Base-by-base conservation (phyloP, 2,329 filamentous ascomycete species). In the Cordyceps farinosa region DNA sequence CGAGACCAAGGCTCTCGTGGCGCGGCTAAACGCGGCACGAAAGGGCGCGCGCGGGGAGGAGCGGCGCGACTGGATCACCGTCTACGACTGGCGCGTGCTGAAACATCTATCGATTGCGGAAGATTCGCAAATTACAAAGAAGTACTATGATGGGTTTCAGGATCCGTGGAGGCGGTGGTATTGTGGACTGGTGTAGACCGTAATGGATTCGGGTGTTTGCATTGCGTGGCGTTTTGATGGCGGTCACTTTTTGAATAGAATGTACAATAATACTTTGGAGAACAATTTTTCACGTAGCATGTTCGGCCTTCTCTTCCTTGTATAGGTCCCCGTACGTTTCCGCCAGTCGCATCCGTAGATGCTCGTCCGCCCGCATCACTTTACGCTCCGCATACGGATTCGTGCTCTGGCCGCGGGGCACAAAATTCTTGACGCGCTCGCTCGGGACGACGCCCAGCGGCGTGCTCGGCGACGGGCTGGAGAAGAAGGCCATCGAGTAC, bases 401-500 rank as follows among this genome's bases (percentile, higher is more conserved):
- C 44, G 69, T 70, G 48, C 75, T 73, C 0, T 69, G 64, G 10
- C 70, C 71, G 0, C 70, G 69, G 47, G 73, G 76, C 40, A 73
- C 72, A 60, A 78, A 79, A 60, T 70, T 74, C 67, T 70, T 75
- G 3, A 89, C 85, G 53, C 81, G 75, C 65, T 83, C 78, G 70
- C 87, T 89, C 9, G 87, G 87, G 52, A 90, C 85, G 1, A 84
- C 75, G 54, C 80, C 80, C 56, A 90, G 74, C 48, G 79, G 73
- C 9, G 80, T 81, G 1, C 76, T 73, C 8, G 83, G 78, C 5
- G 82, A 80, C 1, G 87, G 87, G 70, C 90, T 87, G 66, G 86
- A 88, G 75, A 90, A 90, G 74, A 84, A 90, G 7, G 84, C 87
- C 66, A 90, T 87, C 10, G 84, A 87, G 70, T 89, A 90, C 54